These are phyloP conservation scores for Penicillium sp. DNA, from an alignment of 2,329 filamentous ascomycete genomes.

Conservation along the genomic window DNA sequence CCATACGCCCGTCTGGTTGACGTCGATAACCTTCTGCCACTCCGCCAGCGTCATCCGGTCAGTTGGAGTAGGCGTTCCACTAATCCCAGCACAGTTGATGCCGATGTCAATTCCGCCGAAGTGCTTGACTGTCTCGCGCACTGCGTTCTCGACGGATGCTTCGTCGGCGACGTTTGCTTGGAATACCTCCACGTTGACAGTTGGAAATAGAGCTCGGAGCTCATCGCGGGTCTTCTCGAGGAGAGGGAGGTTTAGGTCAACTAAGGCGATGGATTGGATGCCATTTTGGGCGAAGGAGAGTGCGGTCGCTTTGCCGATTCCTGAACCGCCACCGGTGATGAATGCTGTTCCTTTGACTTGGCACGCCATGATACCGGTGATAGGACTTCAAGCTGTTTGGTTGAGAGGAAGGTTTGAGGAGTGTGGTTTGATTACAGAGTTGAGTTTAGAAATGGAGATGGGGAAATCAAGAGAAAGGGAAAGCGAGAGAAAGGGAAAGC, in stretches of 20 bases:
- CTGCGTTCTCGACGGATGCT: constrained; percentile 50
- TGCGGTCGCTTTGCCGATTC: constrained; percentile 61
- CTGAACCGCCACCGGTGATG: constrained; percentile 41
- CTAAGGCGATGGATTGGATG: constrained; percentile 57
- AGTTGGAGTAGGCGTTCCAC: constrained; percentile 50
- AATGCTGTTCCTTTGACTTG: constrained; percentile 36
- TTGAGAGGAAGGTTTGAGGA: too few relatives aligned
- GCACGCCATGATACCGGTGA: constrained; percentile 18
- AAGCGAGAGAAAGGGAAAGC: not conserved
- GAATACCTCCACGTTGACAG: constrained; percentile 50
- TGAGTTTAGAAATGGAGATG: not conserved
- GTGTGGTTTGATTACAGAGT: too few relatives aligned
- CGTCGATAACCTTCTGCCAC: constrained; percentile 58
- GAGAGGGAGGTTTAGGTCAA: constrained; percentile 54
- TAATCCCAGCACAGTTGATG: constrained; percentile 63
- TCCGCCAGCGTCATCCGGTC: constrained; percentile 56
- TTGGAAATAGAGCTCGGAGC: constrained; percentile 47
- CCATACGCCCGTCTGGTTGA: constrained; percentile 65
- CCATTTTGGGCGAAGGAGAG: constrained; percentile 56
- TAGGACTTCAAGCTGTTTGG: not conserved
- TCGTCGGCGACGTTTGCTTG: constrained; percentile 56
- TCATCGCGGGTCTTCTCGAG: constrained; percentile 39
- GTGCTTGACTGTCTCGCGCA: constrained; percentile 49
- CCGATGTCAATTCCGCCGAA: constrained; percentile 64
- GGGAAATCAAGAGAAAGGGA: not conserved